Evolutionary conservation across 2,329 filamentous ascomycete genomes (phyloP), one percentile per base, ranked within the genome.

Genomic region (Colletotrichum cuscutae): DNA sequence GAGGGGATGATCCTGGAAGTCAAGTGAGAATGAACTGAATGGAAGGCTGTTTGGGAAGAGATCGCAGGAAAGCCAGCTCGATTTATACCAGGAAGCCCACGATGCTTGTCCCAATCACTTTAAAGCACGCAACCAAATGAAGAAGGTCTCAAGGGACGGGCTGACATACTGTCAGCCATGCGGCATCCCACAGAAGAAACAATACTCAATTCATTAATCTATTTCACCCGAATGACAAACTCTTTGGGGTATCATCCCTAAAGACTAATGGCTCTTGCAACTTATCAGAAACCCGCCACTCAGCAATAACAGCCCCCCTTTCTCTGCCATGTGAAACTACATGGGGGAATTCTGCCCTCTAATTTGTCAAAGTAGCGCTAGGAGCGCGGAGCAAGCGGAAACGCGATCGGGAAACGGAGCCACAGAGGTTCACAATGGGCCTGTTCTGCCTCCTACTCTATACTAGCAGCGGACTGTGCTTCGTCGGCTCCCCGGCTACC

Each of bases 211-310:
- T 61, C 46, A 22, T 30, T 59, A 62, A 49, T 62, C 58, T 66
- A 59, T 42, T 46, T 49, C 46, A 49, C 32, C 26, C 56, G 28
- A 46, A 57, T 49, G n/a, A 32, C 46, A 58, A 58, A 35, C 58
- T 57, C 22, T 28, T 63, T 58, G 15, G 52, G 42, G 52, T 53
- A 15, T 8, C 11, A 22, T 53, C 11, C 49, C 35, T 3, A 2
- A 12, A 22, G 46, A 22, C 37, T 53, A 68, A 37, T 28, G 19
- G 24, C 35, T 71, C 22, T 32, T 49, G 28, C 28, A 15, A 37
- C 35, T 71, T n/a, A 63, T 68, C 58, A 71, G 69, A 71, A 71
- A 71, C 69, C 69, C 64, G 64, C 69, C 64, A 68, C 64, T 68
- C 68, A 49, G 30, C 32, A 58, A 37, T 9, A 56, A 19, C 22